phyloP scores from a whole-genome alignment of 805 yeast species.

The Lipomyces japonicus region DNA sequence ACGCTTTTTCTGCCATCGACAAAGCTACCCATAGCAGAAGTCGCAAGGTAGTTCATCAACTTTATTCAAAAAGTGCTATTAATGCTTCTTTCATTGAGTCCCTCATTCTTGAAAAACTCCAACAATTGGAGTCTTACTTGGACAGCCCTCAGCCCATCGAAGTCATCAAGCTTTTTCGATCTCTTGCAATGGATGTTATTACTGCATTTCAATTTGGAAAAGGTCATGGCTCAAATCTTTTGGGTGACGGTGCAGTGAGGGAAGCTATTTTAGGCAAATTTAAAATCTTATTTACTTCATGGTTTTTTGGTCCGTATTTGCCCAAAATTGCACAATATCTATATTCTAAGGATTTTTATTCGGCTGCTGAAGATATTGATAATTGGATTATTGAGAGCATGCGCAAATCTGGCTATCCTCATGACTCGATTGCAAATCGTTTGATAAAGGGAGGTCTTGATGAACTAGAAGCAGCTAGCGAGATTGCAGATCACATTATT shows the following conservation, averaged over 20 bases:
- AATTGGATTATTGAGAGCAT: constrained; percentile 10
- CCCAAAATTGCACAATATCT: constrained; percentile 7
- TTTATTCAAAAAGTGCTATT: constrained; percentile 47
- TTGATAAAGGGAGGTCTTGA: constrained; percentile 32
- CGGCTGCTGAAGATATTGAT: constrained; percentile 12
- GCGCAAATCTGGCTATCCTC: background rate
- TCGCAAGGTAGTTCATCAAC: constrained; percentile 42
- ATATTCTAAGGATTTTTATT: background rate
- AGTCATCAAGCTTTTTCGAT: constrained; percentile 60
- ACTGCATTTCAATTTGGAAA: constrained; percentile 58
- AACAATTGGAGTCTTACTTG: background rate
- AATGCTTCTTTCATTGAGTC: constrained; percentile 37
- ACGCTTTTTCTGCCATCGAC: constrained; percentile 56
- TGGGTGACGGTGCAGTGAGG: constrained; percentile 34
- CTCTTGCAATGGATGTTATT: constrained; percentile 68
- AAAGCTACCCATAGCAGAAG: constrained; percentile 47
- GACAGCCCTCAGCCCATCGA: constrained; percentile 42
- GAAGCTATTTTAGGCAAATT: constrained; percentile 5
- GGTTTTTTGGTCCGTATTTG: constrained; percentile 27
- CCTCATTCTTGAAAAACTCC: constrained; percentile 40
- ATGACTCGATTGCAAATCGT: constrained; percentile 26
- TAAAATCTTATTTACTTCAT: constrained; percentile 2
- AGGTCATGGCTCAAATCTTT: constrained; percentile 45
- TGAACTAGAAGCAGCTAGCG: constrained; percentile 44
- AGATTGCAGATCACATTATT: constrained; percentile 60